phyloP scores from a whole-genome alignment of 345 rosid genomes.

The Corymbia maculata region DNA sequence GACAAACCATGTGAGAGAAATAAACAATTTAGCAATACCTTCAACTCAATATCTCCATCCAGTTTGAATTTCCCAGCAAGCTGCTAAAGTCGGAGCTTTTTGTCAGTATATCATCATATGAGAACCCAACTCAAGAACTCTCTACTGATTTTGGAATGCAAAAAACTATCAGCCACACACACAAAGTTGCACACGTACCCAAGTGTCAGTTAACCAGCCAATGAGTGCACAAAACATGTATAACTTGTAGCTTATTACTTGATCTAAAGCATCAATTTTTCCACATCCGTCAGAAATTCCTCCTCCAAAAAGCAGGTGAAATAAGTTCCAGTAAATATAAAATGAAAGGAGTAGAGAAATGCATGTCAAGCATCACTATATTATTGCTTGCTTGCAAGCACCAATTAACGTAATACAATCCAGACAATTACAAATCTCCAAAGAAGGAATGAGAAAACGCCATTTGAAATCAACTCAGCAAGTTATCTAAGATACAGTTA shows the following conservation, averaged over 20 bases:
- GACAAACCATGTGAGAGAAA: neutral
- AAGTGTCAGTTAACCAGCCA: neutral
- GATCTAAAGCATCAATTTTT: neutral
- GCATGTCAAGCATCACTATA: neutral
- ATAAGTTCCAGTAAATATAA: neutral
- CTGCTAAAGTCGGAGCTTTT: constrained; percentile 28
- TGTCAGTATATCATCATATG: neutral
- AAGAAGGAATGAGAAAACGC: neutral
- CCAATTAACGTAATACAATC: neutral
- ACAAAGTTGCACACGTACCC: neutral
- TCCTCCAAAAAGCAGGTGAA: neutral
- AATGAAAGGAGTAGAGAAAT: neutral
- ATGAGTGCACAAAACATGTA: neutral
- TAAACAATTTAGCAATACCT: constrained; percentile 31
- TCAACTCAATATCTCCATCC: constrained; percentile 72
- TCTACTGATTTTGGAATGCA: neutral
- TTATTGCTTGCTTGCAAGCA: neutral
- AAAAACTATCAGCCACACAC: neutral
- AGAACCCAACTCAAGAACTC: constrained; percentile 3
- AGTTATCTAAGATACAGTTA: neutral
- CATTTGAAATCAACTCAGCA: neutral
- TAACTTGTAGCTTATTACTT: neutral
- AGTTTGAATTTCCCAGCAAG: constrained; percentile 60
- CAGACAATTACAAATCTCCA: neutral
- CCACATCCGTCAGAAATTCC: neutral